phyloP scores from a whole-genome alignment of 1,284 basidiomycete genomes.

The Ganoderma multipileum region DNA sequence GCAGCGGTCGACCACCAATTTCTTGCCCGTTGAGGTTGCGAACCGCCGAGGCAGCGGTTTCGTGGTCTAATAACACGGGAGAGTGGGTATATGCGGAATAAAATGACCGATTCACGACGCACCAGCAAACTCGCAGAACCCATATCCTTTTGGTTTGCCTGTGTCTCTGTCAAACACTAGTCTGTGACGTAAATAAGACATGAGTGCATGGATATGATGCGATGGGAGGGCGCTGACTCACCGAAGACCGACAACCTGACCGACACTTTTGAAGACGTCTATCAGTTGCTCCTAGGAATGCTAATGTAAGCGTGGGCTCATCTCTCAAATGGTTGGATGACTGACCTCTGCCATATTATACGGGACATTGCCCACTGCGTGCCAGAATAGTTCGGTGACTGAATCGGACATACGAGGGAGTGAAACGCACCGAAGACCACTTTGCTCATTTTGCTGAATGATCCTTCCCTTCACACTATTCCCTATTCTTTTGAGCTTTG shows the following conservation, averaged over 20 bases:
- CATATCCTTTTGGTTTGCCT: slow-evolving; percentile 96
- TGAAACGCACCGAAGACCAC: slow-evolving; percentile 54
- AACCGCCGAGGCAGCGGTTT: slow-evolving; percentile 84
- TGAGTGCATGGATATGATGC: slow-evolving; percentile 9
- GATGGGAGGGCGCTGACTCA: slow-evolving; percentile 38
- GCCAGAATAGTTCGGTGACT: neutral
- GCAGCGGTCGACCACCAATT: slow-evolving; percentile 74
- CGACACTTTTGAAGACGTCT: slow-evolving; percentile 86
- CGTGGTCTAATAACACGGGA: slow-evolving; percentile 72
- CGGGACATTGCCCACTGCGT: slow-evolving; percentile 82
- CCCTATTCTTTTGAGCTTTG: neutral
- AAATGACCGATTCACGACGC: slow-evolving; percentile 44
- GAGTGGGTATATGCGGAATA: slow-evolving; percentile 23
- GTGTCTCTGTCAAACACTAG: slow-evolving; percentile 96
- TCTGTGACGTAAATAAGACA: slow-evolving; percentile 48
- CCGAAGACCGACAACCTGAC: slow-evolving; percentile 89
- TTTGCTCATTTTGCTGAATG: slow-evolving; percentile 49
- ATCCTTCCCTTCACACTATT: no score
- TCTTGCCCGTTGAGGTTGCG: slow-evolving; percentile 79
- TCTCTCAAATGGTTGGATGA: slow-evolving; percentile 12
- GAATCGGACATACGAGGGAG: neutral
- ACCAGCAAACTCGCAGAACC: slow-evolving; percentile 97
- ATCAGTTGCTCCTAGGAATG: slow-evolving; percentile 73
- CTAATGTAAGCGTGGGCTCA: slow-evolving; percentile 5
- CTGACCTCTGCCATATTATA: slow-evolving; percentile 83